Percentiles rank a stretch among this genome's conserved stretches.
Evolutionary conservation across 129 eudicot genomes (phyloP).

Genomic region (Kitagawia praeruptora): DNA sequence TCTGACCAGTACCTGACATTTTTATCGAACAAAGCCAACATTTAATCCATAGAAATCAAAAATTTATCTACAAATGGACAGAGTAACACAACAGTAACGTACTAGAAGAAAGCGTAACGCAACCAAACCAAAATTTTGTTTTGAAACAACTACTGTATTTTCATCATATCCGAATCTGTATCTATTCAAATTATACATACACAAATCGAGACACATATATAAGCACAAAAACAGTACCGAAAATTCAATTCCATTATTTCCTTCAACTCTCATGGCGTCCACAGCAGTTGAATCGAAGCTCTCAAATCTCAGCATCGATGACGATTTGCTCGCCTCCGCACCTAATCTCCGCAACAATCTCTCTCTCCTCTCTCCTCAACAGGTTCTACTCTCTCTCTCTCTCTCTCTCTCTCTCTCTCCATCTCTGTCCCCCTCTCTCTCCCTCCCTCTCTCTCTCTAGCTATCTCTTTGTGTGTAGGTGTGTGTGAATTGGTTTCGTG

Average conservation of each 20-base stretch:
- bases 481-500: not conserved
- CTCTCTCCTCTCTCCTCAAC: conserved; percentile 53
- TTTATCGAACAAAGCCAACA: too few species aligned
- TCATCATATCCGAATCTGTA: not conserved
- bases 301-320: conserved; percentile 39
- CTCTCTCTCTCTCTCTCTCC: too few species aligned
- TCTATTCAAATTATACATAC: not conserved
- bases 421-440: too few species aligned
- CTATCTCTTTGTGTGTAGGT: too few species aligned
- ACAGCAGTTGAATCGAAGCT: conserved; percentile 34
- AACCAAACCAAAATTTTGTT: not conserved
- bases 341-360: conserved; percentile 61
- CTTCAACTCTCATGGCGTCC: conserved; percentile 14
- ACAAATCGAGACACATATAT: not conserved
- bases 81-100: not conserved
- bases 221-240: not conserved
- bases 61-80: too few species aligned
- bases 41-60: too few species aligned
- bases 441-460: too few species aligned
- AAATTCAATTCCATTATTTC: not conserved
- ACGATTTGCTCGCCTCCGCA: conserved; percentile 38
- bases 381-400: conserved; percentile 28
- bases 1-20: too few species aligned
- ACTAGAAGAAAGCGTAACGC: not conserved
- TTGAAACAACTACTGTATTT: too few species aligned